A percentile compares a stretch with the other conserved stretches of the same genome.
Evolutionary conservation across 208 protist species (phyloP).

Genomic region (Kentomonas sorsogonicus): DNA sequence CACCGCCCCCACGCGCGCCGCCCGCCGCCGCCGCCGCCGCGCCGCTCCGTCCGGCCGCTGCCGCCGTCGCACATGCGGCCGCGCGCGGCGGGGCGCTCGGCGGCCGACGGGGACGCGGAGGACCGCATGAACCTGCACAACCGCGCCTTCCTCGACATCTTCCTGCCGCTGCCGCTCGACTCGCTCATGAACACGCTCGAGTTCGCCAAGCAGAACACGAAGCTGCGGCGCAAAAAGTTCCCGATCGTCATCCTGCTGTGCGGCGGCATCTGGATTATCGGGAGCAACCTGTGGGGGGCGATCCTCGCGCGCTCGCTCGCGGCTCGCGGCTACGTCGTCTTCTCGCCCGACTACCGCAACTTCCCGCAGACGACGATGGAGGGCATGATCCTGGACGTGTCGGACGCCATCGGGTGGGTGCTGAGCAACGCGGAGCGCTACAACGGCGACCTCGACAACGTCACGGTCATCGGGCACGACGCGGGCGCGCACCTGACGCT

Average conservation of each 20-base stretch:
- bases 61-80: slow-evolving; percentile 6
- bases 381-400: slow-evolving; percentile 85
- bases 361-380: slow-evolving; percentile 88
- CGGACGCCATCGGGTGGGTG: slow-evolving; percentile 83
- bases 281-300: slow-evolving; percentile 70
- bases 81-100: neutral
- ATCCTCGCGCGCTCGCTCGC: slow-evolving; percentile 75
- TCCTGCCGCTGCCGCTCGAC: slow-evolving; percentile 44
- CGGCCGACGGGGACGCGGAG: slow-evolving; percentile 41
- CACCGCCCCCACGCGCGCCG: neutral
- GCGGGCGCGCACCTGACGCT: slow-evolving; percentile 82
- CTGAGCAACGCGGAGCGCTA: slow-evolving; percentile 80
- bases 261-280: slow-evolving; percentile 86
- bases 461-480: slow-evolving; percentile 77
- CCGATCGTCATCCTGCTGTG: slow-evolving; percentile 70
- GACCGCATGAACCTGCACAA: slow-evolving; percentile 63
- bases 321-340: slow-evolving; percentile 76
- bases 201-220: slow-evolving; percentile 23
- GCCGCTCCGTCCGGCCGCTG: neutral
- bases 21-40: neutral
- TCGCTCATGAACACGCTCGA: slow-evolving; percentile 50
- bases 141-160: slow-evolving; percentile 56
- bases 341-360: slow-evolving; percentile 91
- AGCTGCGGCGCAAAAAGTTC: slow-evolving; percentile 58
- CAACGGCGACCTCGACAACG: slow-evolving; percentile 74